These are phyloP conservation scores for Phyllosticta citrichinensis DNA, from an alignment of 2,329 filamentous ascomycete species.

Conservation along the genomic window DNA sequence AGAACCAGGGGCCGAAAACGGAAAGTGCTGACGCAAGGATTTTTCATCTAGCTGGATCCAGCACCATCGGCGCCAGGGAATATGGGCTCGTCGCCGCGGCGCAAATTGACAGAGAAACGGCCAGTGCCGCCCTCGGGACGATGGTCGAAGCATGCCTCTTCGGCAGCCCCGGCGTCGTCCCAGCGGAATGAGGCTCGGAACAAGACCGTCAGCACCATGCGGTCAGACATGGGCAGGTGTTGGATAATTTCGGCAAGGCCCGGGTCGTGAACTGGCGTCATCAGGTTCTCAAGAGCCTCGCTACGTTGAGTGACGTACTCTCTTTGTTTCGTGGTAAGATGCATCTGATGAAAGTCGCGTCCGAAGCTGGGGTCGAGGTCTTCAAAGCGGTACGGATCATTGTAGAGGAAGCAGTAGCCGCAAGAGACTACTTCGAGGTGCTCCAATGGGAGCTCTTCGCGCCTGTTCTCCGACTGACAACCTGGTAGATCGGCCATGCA, in stretches of 20 bases:
- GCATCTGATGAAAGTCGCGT: constrained; percentile 10
- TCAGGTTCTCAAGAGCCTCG: constrained; percentile 21
- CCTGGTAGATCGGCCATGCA: constrained; percentile 15
- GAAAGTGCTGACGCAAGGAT: too few relatives aligned
- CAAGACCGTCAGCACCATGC: constrained; percentile 22
- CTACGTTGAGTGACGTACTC: constrained; percentile 14
- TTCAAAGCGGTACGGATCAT: constrained; percentile 23
- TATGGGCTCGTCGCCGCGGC: too few relatives aligned
- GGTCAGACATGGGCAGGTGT: constrained; percentile 23
- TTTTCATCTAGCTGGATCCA: too few relatives aligned
- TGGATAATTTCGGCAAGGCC: constrained; percentile 32
- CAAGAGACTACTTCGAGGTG: constrained; percentile 49
- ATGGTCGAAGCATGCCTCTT: constrained; percentile 33
- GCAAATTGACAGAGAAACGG: constrained; percentile 24
- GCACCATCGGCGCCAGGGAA: too few relatives aligned
- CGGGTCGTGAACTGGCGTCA: constrained; percentile 28
- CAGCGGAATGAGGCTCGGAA: constrained; percentile 25
- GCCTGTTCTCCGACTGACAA: constrained; percentile 27
- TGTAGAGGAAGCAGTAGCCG: constrained; percentile 37
- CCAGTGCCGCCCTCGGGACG: constrained; percentile 31
- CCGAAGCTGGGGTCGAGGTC: constrained; percentile 20
- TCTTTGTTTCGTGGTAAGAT: constrained; percentile 17
- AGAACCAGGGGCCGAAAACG: too few relatives aligned
- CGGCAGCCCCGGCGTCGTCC: constrained; percentile 22
- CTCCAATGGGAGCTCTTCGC: constrained; percentile 21